phyloP scores from a whole-genome alignment of 768 basidiomycete species.

The Russula brevipes region DNA sequence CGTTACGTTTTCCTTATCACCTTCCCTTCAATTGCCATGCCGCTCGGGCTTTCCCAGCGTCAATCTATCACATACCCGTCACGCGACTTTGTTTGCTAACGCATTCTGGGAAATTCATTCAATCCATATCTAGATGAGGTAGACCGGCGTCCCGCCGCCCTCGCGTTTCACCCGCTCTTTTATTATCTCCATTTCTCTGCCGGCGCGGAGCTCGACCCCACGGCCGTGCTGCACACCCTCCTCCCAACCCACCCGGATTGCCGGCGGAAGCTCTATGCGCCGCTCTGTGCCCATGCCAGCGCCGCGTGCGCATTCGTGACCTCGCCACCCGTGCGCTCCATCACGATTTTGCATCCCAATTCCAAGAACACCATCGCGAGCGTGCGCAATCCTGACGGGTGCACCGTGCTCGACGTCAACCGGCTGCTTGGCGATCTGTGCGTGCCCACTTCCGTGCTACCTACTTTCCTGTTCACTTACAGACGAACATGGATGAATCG shows the following conservation, averaged over 20 bases:
- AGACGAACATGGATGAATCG: not conserved
- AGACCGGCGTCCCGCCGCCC: constrained; percentile 9
- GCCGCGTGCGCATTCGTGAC: constrained; percentile 22
- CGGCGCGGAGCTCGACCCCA: constrained; percentile 19
- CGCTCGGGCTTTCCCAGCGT: not conserved
- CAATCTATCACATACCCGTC: not conserved
- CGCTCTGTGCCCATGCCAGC: constrained; percentile 20
- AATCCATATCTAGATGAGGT: not conserved
- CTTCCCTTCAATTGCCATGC: not conserved
- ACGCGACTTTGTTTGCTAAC: constrained; percentile 3
- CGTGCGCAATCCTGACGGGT: constrained; percentile 24
- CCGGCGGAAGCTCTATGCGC: constrained; percentile 22
- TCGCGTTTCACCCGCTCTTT: constrained; percentile 25
- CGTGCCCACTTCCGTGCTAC: not conserved
- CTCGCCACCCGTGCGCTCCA: constrained; percentile 21
- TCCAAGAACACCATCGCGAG: constrained; percentile 21
- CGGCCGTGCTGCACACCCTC: constrained; percentile 14
- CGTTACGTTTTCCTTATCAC: constrained; percentile 8
- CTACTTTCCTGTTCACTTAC: not conserved
- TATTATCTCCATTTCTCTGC: constrained; percentile 25
- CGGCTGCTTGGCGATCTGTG: constrained; percentile 25
- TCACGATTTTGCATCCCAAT: constrained; percentile 20
- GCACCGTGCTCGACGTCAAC: constrained; percentile 25
- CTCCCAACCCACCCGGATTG: constrained; percentile 25
- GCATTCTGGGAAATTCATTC: not conserved